Evolutionary conservation across 2,329 filamentous ascomycete genomes (phyloP).

Genomic region (Aspergillus bombycis): DNA sequence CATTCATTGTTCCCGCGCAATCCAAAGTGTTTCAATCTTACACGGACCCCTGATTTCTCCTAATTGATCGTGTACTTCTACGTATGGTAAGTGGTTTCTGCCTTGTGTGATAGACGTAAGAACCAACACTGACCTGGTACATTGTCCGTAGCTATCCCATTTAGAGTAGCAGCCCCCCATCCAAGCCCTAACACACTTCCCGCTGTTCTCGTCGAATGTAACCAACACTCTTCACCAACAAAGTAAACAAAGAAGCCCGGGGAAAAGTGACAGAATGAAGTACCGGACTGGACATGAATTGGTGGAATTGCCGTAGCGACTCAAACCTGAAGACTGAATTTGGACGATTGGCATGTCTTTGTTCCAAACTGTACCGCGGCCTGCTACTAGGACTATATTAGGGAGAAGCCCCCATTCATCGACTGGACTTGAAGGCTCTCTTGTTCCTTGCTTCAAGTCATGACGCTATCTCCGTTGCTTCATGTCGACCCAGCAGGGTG

Average conservation of each 20-base stretch:
- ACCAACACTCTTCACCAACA: background rate
- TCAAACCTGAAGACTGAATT: background rate
- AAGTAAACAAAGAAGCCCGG: background rate
- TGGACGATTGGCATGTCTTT: background rate
- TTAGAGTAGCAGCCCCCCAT: background rate
- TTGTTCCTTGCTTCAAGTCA: background rate
- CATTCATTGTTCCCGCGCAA: background rate
- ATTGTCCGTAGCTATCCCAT: background rate
- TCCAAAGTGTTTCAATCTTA: background rate
- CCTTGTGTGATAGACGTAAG: background rate
- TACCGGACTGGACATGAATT: background rate
- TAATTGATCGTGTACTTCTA: background rate
- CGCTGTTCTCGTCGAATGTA: background rate
- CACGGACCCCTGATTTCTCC: background rate
- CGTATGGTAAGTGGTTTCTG: background rate
- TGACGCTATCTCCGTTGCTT: background rate
- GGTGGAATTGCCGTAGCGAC: background rate
- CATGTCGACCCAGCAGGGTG: background rate
- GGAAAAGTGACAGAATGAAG: background rate
- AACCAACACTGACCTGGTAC: background rate
- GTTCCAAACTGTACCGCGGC: background rate
- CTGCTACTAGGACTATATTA: background rate
- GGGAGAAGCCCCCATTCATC: background rate
- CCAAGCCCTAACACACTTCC: background rate
- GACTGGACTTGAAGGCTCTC: background rate